These are phyloP conservation scores for Suhomyces coccinellae DNA, from an alignment of 1,139 yeast species.

Conservation along the genomic window DNA sequence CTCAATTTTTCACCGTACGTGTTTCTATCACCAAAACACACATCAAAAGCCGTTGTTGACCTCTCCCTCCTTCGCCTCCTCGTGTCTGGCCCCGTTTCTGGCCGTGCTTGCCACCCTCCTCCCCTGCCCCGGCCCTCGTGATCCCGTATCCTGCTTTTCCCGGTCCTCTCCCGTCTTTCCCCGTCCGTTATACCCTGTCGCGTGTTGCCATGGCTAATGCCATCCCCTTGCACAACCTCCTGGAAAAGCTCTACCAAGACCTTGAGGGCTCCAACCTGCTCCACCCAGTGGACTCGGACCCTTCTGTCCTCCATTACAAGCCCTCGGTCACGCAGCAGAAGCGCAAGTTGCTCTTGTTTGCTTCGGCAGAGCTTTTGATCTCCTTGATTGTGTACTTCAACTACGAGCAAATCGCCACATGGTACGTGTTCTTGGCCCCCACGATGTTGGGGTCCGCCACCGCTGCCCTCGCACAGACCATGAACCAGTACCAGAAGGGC, in stretches of 20 bases:
- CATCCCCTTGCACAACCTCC: slow-evolving; percentile 8
- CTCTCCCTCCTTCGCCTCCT: not conserved
- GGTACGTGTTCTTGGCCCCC: slow-evolving; percentile 36
- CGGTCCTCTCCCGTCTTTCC: not conserved
- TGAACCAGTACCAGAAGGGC: slow-evolving; percentile 49
- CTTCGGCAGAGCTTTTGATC: slow-evolving; percentile 27
- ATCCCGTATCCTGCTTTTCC: not conserved
- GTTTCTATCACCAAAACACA: slow-evolving; percentile 4
- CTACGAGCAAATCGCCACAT: slow-evolving; percentile 23
- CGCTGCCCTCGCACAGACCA: slow-evolving; percentile 59
- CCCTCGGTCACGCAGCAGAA: slow-evolving; percentile 3
- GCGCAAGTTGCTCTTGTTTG: slow-evolving; percentile 9
- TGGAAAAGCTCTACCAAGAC: slow-evolving; percentile 12
- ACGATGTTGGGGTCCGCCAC: slow-evolving; percentile 48
- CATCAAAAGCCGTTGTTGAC: not conserved
- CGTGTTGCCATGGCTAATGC: slow-evolving; percentile 4
- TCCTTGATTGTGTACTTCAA: slow-evolving; percentile 30
- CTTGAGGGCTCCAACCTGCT: slow-evolving; percentile 14
- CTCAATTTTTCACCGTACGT: slow-evolving; percentile 2
- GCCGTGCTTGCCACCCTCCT: too few relatives aligned
- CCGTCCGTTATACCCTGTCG: not conserved
- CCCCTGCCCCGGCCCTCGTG: too few relatives aligned
- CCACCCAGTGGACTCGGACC: slow-evolving; percentile 11
- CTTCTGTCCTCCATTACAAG: slow-evolving; percentile 7
- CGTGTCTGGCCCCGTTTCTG: not conserved